Base-by-base conservation (phyloP, 805 yeast genomes). In the Torulaspora microellipsoides region DNA sequence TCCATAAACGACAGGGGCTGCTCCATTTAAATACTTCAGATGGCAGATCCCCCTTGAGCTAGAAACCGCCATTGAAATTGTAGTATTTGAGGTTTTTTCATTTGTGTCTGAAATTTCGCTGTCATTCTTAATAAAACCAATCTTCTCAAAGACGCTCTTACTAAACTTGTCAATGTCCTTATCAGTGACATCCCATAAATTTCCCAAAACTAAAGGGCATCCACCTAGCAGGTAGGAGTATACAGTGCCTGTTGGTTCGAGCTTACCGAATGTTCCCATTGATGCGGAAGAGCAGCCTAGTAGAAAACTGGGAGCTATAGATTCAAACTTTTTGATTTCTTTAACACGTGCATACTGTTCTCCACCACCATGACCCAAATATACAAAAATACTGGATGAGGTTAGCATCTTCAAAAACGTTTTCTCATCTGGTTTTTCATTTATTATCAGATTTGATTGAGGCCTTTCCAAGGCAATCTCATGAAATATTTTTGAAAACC, bases 281-380 rank as follows among this genome's bases (percentile, higher is more conserved):
- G 76, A 68, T 0, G 95, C 96, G 0, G 98, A 91, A 0, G 95
- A 85, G 55, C 99, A 93, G 0, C 99, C 99, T 36, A 93, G 66
- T 15, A 93, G 68, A 34, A 89, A 69, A 23, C 76, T 66, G 0
- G 89, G 85, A 0, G 89, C 80, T 8, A 80, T 60, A 0, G 40
- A 46, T 2, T 53, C 43, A 45, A 71, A 59, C 9, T 67, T 65
- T 41, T 76, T 76, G 34, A 89, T 64, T 0, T 75, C 64, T 4
- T 78, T 71, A 1, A 81, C 69, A 27, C 80, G 71, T 9, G 87
- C 67, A 56, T 80, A 88, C 48, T 85, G 89, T 49, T 87, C 91
- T n/a, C 98, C 96, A 4, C 96, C 93, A 0, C 98, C 97, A 65
- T 93, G 99, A 0, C 99, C 99, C 43, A 90, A 71, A 60, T 86